phyloP scores from a whole-genome alignment of 2,329 filamentous ascomycete genomes.

The Apiospora rasikravindrae region DNA sequence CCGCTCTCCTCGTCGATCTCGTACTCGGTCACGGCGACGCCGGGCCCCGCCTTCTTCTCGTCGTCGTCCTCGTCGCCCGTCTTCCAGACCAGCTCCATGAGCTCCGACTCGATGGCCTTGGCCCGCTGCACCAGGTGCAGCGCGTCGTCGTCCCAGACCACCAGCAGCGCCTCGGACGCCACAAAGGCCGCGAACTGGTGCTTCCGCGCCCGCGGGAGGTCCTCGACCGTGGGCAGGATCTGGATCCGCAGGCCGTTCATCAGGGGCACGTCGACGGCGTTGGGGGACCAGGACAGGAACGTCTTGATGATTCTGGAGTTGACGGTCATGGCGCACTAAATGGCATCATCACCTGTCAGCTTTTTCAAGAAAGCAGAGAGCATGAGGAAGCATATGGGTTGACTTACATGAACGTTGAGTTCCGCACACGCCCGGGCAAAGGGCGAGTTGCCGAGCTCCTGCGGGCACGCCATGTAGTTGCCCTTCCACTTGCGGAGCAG shows the following conservation, averaged over 20 bases:
- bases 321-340: slow-evolving; percentile 77
- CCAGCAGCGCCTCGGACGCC: slow-evolving; percentile 69
- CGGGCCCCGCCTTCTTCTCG: slow-evolving; percentile 52
- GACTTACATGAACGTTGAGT: slow-evolving; percentile 72
- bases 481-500: slow-evolving; percentile 71
- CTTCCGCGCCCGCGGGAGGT: slow-evolving; percentile 73
- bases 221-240: slow-evolving; percentile 73
- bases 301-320: slow-evolving; percentile 82
- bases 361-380: background rate
- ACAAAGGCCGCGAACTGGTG: slow-evolving; percentile 84
- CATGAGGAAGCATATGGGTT: too few species aligned
- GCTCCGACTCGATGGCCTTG: slow-evolving; percentile 73
- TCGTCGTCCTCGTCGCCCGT: slow-evolving; percentile 56
- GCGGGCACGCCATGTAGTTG: slow-evolving; percentile 75
- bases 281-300: slow-evolving; percentile 74
- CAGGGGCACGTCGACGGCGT: slow-evolving; percentile 75
- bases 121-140: slow-evolving; percentile 72
- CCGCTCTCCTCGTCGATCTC: slow-evolving; percentile 77
- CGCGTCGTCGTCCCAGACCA: slow-evolving; percentile 85
- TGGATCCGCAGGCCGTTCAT: slow-evolving; percentile 79
- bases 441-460: slow-evolving; percentile 63
- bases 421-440: slow-evolving; percentile 69
- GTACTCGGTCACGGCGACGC: slow-evolving; percentile 48
- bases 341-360: slow-evolving; percentile 7
- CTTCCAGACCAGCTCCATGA: slow-evolving; percentile 81